A percentile compares a stretch with the other conserved stretches of the same genome.
Conservation (phyloP, 768 basidiomycete species). For the Rhizopogon vesiculosus region DNA sequence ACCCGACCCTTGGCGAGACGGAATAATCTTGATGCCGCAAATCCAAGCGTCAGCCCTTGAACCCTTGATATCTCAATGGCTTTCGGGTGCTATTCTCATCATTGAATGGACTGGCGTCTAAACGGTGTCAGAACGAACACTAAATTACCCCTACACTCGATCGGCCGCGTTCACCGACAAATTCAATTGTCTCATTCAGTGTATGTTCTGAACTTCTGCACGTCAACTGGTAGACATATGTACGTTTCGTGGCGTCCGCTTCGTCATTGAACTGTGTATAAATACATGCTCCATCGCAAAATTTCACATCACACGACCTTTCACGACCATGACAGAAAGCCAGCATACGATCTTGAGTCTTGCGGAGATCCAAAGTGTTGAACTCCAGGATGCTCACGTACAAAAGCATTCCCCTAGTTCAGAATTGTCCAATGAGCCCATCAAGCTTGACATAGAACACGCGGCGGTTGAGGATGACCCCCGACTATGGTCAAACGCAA, state of each 20-base stretch:
- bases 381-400: background rate
- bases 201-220: too few relatives aligned
- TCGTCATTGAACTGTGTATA: background rate
- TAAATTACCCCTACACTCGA: background rate
- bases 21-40: too few relatives aligned
- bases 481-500: constrained; percentile 47
- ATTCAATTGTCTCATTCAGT: background rate
- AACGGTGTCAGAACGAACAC: background rate
- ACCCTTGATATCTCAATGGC: too few relatives aligned
- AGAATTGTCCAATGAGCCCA: background rate
- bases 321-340: constrained; percentile 1
- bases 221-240: background rate
- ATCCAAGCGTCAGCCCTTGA: too few relatives aligned
- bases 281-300: background rate
- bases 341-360: constrained; percentile 1
- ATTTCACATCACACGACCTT: background rate
- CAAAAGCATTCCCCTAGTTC: background rate
- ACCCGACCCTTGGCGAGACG: too few relatives aligned
- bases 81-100: too few relatives aligned
- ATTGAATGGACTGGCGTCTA: too few relatives aligned
- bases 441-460: constrained; percentile 30
- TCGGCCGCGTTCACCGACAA: background rate
- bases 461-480: constrained; percentile 53
- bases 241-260: background rate
- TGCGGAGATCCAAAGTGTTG: background rate